These are phyloP conservation scores for carrot (Daucus carota) DNA, from an alignment of 129 eudicot species.

Conservation along the genomic window DH1_v3.0 NC_030386.2:23602501-23603000, in stretches of 20 bases:
- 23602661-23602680: neutral
- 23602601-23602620: neutral
- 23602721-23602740: neutral
- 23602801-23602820: slow-evolving; percentile 88
- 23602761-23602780: slow-evolving; percentile 88
- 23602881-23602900: slow-evolving; percentile 51
- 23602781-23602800: slow-evolving; percentile 77
- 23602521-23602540: neutral
- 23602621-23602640: neutral
- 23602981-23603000: slow-evolving; percentile 75
- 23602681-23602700: too few relatives aligned
- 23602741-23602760: neutral
- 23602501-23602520: neutral
- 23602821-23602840: slow-evolving; percentile 77
- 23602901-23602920: slow-evolving; percentile 50
- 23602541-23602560: neutral
- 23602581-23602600: neutral
- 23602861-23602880: slow-evolving; percentile 74
- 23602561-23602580: neutral
- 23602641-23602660: neutral
- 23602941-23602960: slow-evolving; percentile 63
- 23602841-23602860: slow-evolving; percentile 58
- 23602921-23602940: slow-evolving; percentile 57
- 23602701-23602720: neutral
- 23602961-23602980: slow-evolving; percentile 67